phyloP scores from a whole-genome alignment of 2,329 filamentous ascomycete genomes.

The Epichloe typhina region DNA sequence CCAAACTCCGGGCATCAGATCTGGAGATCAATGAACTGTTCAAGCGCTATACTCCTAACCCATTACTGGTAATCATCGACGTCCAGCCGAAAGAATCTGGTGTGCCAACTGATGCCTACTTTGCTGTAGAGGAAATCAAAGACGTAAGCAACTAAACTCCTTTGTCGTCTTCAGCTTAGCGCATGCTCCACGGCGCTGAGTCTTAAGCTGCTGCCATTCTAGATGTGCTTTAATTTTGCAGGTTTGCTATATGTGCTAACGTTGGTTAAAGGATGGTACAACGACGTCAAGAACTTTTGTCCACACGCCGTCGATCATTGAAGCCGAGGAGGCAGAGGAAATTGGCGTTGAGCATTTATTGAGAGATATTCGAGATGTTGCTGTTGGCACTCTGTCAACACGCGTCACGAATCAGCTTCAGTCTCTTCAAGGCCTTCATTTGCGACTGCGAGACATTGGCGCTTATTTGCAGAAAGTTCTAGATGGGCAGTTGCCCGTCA shows the following conservation, averaged over 20 bases:
- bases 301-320: conserved; percentile 94
- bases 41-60: conserved; percentile 97
- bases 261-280: conserved; percentile 64
- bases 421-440: conserved; percentile 88
- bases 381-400: conserved; percentile 90
- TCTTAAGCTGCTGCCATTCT: background rate
- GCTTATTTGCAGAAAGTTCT: conserved; percentile 93
- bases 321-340: conserved; percentile 97
- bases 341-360: conserved; percentile 97
- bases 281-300: conserved; percentile 96
- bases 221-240: background rate
- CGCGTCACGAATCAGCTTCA: conserved; percentile 96
- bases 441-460: conserved; percentile 88
- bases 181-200: too few relatives aligned
- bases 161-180: too few relatives aligned
- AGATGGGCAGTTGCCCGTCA: conserved; percentile 82
- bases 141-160: conserved; percentile 51
- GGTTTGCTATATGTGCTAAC: background rate
- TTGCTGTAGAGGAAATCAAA: conserved; percentile 98
- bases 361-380: conserved; percentile 94
- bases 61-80: conserved; percentile 92
- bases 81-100: conserved; percentile 97
- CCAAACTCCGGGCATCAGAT: conserved; percentile 91
- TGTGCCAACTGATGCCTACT: conserved; percentile 96
- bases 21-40: conserved; percentile 99